Conservation (phyloP, 495 filamentous ascomycete species). For the Hypoxylon intermedium region DNA sequence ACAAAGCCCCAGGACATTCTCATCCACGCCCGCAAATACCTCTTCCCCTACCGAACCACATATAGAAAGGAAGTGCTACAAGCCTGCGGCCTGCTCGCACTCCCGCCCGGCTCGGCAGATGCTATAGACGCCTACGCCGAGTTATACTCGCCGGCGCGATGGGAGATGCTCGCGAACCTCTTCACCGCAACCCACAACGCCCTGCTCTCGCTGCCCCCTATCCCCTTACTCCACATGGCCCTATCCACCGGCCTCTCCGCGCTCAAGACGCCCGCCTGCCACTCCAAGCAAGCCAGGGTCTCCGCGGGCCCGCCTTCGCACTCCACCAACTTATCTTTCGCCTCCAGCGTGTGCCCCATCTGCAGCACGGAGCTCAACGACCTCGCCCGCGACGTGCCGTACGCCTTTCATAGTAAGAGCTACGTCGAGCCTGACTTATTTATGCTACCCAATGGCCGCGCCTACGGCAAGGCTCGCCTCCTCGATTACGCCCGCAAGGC, state of each 20-base stretch:
- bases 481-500: slow-evolving; percentile 78
- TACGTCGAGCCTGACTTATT: slow-evolving; percentile 86
- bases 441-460: slow-evolving; percentile 83
- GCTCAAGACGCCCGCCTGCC: slow-evolving; percentile 94
- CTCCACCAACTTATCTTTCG: slow-evolving; percentile 49
- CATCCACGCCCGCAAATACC: slow-evolving; percentile 78
- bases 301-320: slow-evolving; percentile 43
- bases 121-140: slow-evolving; percentile 49
- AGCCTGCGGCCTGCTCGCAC: slow-evolving; percentile 82
- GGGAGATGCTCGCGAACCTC: slow-evolving; percentile 76
- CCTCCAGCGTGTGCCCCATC: slow-evolving; percentile 79
- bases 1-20: slow-evolving; percentile 76
- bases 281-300: too few relatives aligned
- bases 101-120: slow-evolving; percentile 62
- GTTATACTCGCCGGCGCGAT: slow-evolving; percentile 75
- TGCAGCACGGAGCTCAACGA: slow-evolving; percentile 94
- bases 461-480: slow-evolving; percentile 80
- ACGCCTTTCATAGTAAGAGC: slow-evolving; percentile 93
- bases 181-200: slow-evolving; percentile 88
- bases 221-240: slow-evolving; percentile 89
- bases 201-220: slow-evolving; percentile 80
- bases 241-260: slow-evolving; percentile 90
- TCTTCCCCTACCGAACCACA: slow-evolving; percentile 69
- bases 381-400: slow-evolving; percentile 84
- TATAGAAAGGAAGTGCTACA: slow-evolving; percentile 72